phyloP scores from a whole-genome alignment of 2,329 filamentous ascomycete species.

The Chaetomiaceae sp. region DNA sequence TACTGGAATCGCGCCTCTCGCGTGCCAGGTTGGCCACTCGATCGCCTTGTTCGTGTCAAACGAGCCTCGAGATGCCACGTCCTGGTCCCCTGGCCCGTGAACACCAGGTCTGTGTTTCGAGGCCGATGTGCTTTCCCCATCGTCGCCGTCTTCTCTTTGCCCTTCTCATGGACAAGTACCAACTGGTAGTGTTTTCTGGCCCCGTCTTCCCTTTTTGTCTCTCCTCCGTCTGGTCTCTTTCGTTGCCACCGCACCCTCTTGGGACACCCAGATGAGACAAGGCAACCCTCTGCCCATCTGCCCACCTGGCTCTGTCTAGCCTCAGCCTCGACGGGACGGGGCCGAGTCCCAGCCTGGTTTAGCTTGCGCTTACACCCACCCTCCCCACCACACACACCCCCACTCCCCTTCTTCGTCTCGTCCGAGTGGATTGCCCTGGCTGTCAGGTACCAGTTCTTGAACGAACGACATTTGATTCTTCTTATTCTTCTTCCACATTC shows the following conservation, averaged over 20 bases:
- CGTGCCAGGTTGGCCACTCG: constrained; percentile 24
- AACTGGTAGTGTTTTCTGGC: constrained; percentile 5
- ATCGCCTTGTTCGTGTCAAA: constrained; percentile 22
- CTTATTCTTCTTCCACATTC: constrained; percentile 5
- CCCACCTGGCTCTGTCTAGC: constrained; percentile 19
- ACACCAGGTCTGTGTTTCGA: constrained; percentile 15
- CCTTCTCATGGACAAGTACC: constrained; percentile 5
- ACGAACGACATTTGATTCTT: constrained; percentile 9
- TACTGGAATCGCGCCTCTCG: constrained; percentile 16
- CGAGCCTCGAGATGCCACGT: constrained; percentile 21
- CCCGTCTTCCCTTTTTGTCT: constrained; percentile 2
- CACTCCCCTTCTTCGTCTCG: constrained; percentile 18
- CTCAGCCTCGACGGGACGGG: constrained; percentile 17
- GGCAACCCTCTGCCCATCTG: constrained; percentile 32
- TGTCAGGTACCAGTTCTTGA: constrained; percentile 12
- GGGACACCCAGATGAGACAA: constrained; percentile 35
- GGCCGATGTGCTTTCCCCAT: constrained; percentile 5
- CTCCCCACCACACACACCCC: too few relatives aligned
- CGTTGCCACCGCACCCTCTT: constrained; percentile 20
- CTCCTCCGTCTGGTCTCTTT: too few relatives aligned
- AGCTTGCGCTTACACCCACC: constrained; percentile 11
- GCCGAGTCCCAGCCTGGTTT: constrained; percentile 19
- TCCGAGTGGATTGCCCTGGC: constrained; percentile 13
- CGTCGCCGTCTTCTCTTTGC: not conserved
- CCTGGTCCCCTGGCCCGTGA: constrained; percentile 16